Base-by-base conservation (phyloP, 495 filamentous ascomycete species). In the Cudoniella acicularis region DNA sequence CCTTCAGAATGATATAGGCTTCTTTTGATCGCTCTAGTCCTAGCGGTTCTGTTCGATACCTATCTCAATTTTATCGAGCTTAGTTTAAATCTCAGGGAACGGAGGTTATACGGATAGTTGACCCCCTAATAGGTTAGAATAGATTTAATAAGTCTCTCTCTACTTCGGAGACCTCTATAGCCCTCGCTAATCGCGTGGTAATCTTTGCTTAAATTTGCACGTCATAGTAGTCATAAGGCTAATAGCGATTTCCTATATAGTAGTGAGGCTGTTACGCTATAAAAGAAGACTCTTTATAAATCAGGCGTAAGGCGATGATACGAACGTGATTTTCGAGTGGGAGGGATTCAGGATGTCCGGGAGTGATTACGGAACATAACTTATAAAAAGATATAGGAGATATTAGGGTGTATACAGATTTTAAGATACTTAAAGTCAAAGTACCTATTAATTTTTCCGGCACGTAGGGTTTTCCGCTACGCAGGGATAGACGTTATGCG, bases 221-320 rank as follows among this genome's bases (percentile, higher is more conserved):
- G 30, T 13, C 30, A 36, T 13, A 13, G 13, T 36, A 36, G 30
- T 13, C 30, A 36, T 36, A 13, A 36, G 30, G 30, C 4, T 36
- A 36, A 6, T 36, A 13, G 13, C 30, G 30, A 36, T 36, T 13
- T 36, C 30, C 30, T 13, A 13, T 13, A 36, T 36, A 36, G 4
- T 36, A 36, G 30, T 4, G 13, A 36, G 30, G 4, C 30, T 36
- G 13, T 36, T 36, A 4, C 30, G 4, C 30, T 36, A 36, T 36
- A 36, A 36, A 36, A 36, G 30, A 4, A 49, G 47, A 49, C 47
- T 49, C 10, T 49, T 49, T 49, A 23, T 23, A 49, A 49, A 23
- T 49, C 23, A 49, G 20, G 20, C 47, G 47, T 49, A 13, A 49
- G 47, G 47, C 47, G 47, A 49, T 23, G 20, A 49, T 49, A 13